Evolutionary conservation across 2,329 filamentous ascomycete species (phyloP), one percentile per base, ranked within the genome.

Genomic region (Colletotrichum sp.): DNA sequence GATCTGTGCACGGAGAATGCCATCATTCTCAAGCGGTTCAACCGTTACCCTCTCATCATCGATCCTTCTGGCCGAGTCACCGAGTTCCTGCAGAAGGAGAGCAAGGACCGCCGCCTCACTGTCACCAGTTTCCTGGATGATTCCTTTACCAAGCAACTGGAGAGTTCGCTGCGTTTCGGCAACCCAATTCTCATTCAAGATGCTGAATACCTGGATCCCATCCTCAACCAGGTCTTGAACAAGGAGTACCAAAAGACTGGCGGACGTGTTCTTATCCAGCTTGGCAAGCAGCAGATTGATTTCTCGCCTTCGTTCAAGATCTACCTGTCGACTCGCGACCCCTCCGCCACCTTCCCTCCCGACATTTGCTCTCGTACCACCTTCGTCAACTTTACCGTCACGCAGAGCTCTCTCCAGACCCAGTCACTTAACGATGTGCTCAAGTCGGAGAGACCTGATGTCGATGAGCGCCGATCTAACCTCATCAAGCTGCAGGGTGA

Each of bases 211-310:
- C 88, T 99, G 73, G 97, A 99, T 82, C 98, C 98, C 1, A 96
- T 99, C 75, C 93, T 99, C 81, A 99, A 99, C 82, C 97, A 99
- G 81, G 96, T 99, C 72, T 92, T 99, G 85, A 99, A 99, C 88
- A 99, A 99, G 85, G 97, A 99, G 83, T 99, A 99, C 85, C 98
- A 99, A 86, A 98, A 96, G 88, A 99, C 98, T 32, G 97, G 97
- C 80, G 97, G 97, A 26, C 96, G 97, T 90, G 96, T 99, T 62
- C 92, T 99, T 69, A 99, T 99, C 78, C 97, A 99, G 85, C 94
- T 99, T 55, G 97, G 97, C 81, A 98, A 97, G 86, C 98, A 99
- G 85, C 96, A 99, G 86, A 99, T 99, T 79, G 97, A 99, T 85
- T 99, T 99, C 86, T 99, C 97, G 67, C 96, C 97, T 2, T 93